Evolutionary conservation across 768 basidiomycete genomes (phyloP).

Genomic region (Psilocybe azurescens): DNA sequence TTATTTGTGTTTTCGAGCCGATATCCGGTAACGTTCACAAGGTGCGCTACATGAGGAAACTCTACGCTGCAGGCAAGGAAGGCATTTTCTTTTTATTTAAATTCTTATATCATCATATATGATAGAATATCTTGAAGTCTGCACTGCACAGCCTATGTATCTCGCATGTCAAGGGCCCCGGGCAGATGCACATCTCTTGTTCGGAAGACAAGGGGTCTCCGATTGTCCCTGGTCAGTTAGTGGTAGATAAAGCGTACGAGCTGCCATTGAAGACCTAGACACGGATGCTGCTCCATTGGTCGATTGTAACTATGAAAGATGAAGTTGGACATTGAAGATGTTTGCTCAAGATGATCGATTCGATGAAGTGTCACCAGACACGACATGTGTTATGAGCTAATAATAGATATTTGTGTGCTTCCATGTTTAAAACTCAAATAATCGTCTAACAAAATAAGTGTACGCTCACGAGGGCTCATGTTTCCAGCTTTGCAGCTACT

Average conservation of each 20-base stretch:
- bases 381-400: background rate
- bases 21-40: background rate
- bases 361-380: too few relatives aligned
- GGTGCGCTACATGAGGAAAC: background rate
- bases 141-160: background rate
- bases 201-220: background rate
- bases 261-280: background rate
- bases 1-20: conserved; percentile 5
- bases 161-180: background rate
- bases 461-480: too few relatives aligned
- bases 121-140: background rate
- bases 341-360: too few relatives aligned
- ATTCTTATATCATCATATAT: too few relatives aligned
- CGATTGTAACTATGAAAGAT: too few relatives aligned
- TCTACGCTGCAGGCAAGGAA: too few relatives aligned
- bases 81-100: too few relatives aligned
- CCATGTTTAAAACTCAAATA: conserved; percentile 4
- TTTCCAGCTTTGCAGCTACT: too few relatives aligned
- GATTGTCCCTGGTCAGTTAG: too few relatives aligned
- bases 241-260: background rate
- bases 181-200: background rate
- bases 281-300: too few relatives aligned
- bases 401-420: background rate
- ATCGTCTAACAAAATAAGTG: background rate
- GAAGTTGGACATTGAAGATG: too few relatives aligned